Evolutionary conservation across 2,329 filamentous ascomycete species (phyloP).

Genomic region (Nigrospora oryzae): DNA sequence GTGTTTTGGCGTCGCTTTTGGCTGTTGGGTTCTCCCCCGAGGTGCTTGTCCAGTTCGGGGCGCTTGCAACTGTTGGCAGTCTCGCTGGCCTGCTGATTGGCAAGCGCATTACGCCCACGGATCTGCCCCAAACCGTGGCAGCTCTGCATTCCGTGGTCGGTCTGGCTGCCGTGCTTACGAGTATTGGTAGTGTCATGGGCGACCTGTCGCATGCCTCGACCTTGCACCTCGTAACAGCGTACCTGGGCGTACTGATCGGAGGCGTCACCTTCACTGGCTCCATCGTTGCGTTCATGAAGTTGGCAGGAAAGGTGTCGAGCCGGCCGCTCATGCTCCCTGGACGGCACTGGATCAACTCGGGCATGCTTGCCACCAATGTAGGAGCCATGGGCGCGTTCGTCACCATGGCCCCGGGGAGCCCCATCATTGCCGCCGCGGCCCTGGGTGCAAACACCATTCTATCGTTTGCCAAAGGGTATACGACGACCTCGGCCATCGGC

Average conservation of each 20-base stretch:
- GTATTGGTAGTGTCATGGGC: conserved; percentile 77
- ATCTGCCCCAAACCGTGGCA: conserved; percentile 81
- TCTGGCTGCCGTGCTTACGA: conserved; percentile 79
- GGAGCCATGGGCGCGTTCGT: conserved; percentile 81
- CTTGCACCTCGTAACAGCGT: conserved; percentile 77
- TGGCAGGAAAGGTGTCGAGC: conserved; percentile 75
- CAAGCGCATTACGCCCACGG: conserved; percentile 78
- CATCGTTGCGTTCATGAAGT: conserved; percentile 81
- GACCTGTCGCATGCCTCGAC: conserved; percentile 63
- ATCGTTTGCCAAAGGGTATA: conserved; percentile 80
- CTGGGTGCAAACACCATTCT: conserved; percentile 68
- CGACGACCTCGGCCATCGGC: conserved; percentile 80
- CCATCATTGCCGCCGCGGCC: conserved; percentile 69
- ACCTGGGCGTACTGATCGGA: conserved; percentile 77
- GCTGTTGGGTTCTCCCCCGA: conserved; percentile 76
- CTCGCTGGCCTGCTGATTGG: conserved; percentile 66
- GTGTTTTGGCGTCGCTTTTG: conserved; percentile 73
- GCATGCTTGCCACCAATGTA: conserved; percentile 66
- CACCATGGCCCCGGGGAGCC: conserved; percentile 71
- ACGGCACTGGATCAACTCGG: conserved; percentile 65
- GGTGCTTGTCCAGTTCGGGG: conserved; percentile 72
- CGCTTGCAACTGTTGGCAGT: conserved; percentile 63
- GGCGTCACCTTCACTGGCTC: conserved; percentile 89
- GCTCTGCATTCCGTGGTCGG: conserved; percentile 86
- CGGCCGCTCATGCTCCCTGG: conserved; percentile 65